These are phyloP conservation scores for Thelonectria rubi DNA, from an alignment of 2,329 filamentous ascomycete species.

Conservation along the genomic window DNA sequence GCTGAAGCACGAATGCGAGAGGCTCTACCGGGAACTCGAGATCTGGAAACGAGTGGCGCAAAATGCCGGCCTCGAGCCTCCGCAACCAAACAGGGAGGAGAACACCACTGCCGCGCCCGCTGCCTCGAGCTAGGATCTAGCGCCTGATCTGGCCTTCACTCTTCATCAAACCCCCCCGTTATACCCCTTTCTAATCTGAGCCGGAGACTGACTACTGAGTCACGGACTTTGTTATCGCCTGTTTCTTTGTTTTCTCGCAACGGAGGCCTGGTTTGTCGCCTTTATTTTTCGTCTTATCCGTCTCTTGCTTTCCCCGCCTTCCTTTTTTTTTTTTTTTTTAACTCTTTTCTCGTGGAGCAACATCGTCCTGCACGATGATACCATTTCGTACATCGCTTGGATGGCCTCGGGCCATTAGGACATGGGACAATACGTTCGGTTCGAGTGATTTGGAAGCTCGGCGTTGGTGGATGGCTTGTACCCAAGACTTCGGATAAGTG, in stretches of 20 bases:
- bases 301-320: slow-evolving; percentile 7
- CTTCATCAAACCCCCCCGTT: slow-evolving; percentile 26
- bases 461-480: slow-evolving; percentile 42
- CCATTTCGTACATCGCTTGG: not conserved
- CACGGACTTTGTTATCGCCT: slow-evolving; percentile 19
- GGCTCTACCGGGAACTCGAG: slow-evolving; percentile 79
- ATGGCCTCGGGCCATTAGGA: not conserved
- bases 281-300: too few relatives aligned
- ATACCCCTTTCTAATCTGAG: slow-evolving; percentile 35
- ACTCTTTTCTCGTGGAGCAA: slow-evolving; percentile 13
- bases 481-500: slow-evolving; percentile 20
- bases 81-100: slow-evolving; percentile 50
- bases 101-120: slow-evolving; percentile 32
- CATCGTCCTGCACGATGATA: not conserved
- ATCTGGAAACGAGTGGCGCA: slow-evolving; percentile 79
- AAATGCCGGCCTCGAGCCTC: slow-evolving; percentile 63
- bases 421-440: slow-evolving; percentile 23
- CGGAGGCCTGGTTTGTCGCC: slow-evolving; percentile 16
- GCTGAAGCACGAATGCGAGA: slow-evolving; percentile 81
- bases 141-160: slow-evolving; percentile 26
- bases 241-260: slow-evolving; percentile 9
- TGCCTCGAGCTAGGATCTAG: slow-evolving; percentile 42
- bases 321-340: slow-evolving; percentile 14
- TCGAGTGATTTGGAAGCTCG: slow-evolving; percentile 40
- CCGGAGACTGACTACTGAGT: slow-evolving; percentile 15